Percentiles rank a stretch among this genome's conserved stretches.
phyloP scores from a whole-genome alignment of 768 basidiomycete species.

The Xerocomellus chrysenteron region DNA sequence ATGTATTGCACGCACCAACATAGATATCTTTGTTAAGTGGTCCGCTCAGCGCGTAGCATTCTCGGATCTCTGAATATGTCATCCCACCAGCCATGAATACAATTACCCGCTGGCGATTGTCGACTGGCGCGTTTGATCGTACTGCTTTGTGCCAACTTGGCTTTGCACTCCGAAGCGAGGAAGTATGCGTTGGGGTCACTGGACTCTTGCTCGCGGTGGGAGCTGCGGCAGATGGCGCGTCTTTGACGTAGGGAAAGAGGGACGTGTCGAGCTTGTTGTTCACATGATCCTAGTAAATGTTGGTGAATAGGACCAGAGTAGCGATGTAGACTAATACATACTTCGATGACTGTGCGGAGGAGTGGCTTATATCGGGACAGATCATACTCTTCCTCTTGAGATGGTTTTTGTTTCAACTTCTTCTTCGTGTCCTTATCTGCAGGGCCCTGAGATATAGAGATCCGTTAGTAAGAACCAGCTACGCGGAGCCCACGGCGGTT shows the following conservation, averaged over 20 bases:
- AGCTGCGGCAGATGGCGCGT: slow-evolving; percentile 58
- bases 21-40: slow-evolving; percentile 83
- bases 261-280: slow-evolving; percentile 72
- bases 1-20: slow-evolving; percentile 60
- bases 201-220: slow-evolving; percentile 47
- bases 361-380: slow-evolving; percentile 91
- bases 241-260: slow-evolving; percentile 88
- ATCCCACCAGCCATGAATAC: slow-evolving; percentile 94
- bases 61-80: slow-evolving; percentile 93
- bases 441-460: slow-evolving; percentile 48
- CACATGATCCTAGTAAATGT: slow-evolving; percentile 68
- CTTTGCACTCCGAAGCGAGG: slow-evolving; percentile 85
- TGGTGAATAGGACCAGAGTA: background rate
- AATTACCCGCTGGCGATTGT: slow-evolving; percentile 73
- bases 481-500: background rate
- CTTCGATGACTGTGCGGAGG: slow-evolving; percentile 80
- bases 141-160: slow-evolving; percentile 87
- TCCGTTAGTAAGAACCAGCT: background rate
- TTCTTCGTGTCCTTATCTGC: slow-evolving; percentile 78
- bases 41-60: slow-evolving; percentile 77
- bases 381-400: slow-evolving; percentile 91
- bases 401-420: slow-evolving; percentile 74
- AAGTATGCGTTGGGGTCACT: slow-evolving; percentile 50
- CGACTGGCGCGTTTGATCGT: slow-evolving; percentile 47
- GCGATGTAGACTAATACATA: slow-evolving; percentile 29